Evolutionary conservation across 345 rosid species (phyloP).

Genomic region (Gossypium raimondii): DNA sequence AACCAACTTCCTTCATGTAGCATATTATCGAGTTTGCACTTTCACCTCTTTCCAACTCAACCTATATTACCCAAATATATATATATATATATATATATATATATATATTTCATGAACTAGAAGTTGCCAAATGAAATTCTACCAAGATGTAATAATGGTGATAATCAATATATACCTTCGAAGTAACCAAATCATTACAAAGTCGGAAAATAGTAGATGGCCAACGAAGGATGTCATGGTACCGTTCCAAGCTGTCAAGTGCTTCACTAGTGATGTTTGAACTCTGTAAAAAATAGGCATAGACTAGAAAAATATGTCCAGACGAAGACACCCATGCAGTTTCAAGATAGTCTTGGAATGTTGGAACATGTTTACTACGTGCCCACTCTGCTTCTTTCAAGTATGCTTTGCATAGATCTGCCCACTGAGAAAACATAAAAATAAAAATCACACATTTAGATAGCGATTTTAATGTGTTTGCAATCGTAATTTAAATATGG

Average conservation of each 20-base stretch:
- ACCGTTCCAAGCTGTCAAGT: conserved; percentile 18
- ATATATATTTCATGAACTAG: too few species aligned
- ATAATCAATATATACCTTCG: conserved; percentile 26
- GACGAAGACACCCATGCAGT: conserved; percentile 36
- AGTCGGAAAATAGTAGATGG: conserved; percentile 36
- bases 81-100: too few species aligned
- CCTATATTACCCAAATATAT: conserved; percentile 17
- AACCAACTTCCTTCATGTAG: conserved; percentile 31
- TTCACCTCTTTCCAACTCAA: conserved; percentile 36
- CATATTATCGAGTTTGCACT: conserved; percentile 27
- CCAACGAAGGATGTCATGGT: conserved; percentile 28
- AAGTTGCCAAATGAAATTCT: too few species aligned
- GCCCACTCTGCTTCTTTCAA: conserved; percentile 42
- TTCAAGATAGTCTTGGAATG: conserved; percentile 35
- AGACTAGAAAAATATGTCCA: conserved; percentile 24
- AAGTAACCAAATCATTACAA: conserved; percentile 38
- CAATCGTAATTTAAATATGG: too few species aligned
- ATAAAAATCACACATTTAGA: too few species aligned
- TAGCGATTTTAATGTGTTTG: too few species aligned
- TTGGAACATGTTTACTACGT: conserved; percentile 20
- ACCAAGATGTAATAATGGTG: too few species aligned
- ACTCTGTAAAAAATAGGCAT: conserved; percentile 23
- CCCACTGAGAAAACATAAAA: conserved; percentile 30
- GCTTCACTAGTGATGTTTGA: conserved; percentile 14
- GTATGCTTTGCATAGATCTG: conserved; percentile 37